Percentiles rank a stretch among this genome's conserved stretches.
These are phyloP conservation scores for Apodospora peruviana DNA, from an alignment of 495 filamentous ascomycete species.

Conservation along the genomic window DNA sequence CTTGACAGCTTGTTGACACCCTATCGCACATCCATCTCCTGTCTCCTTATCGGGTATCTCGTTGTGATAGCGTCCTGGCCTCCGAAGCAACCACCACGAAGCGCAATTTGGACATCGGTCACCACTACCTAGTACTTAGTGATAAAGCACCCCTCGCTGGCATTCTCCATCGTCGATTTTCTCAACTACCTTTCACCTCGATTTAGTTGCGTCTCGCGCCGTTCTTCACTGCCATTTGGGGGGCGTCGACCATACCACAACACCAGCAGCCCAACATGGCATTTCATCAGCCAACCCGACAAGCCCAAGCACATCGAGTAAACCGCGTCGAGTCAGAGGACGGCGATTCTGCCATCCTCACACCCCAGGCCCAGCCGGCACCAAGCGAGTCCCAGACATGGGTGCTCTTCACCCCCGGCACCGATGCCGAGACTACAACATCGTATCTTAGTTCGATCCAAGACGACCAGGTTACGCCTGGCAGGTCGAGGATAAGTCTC, in stretches of 20 bases:
- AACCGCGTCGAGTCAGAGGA: slow-evolving; percentile 33
- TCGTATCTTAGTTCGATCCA: slow-evolving; percentile 70
- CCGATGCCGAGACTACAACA: slow-evolving; percentile 54
- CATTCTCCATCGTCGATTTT: too few relatives aligned
- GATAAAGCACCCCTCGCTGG: too few relatives aligned
- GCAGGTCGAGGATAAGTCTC: slow-evolving; percentile 72
- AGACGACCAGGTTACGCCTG: slow-evolving; percentile 64
- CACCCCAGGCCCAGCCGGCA: slow-evolving; percentile 30
- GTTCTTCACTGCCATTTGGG: too few relatives aligned
- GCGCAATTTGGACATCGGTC: too few relatives aligned
- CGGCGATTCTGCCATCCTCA: slow-evolving; percentile 35
- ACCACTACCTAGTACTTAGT: too few relatives aligned
- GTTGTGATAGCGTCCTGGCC: too few relatives aligned
- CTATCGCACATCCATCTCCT: too few relatives aligned
- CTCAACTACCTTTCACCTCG: too few relatives aligned
- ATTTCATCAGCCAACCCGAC: slow-evolving; percentile 70
- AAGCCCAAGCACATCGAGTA: slow-evolving; percentile 51
- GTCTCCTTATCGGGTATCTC: too few relatives aligned
- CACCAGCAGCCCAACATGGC: slow-evolving; percentile 55
- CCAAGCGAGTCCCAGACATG: slow-evolving; percentile 81
- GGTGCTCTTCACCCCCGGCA: slow-evolving; percentile 85
- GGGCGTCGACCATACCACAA: not conserved
- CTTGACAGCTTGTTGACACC: too few relatives aligned
- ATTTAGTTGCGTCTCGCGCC: too few relatives aligned
- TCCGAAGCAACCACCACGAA: too few relatives aligned